phyloP scores from a whole-genome alignment of 2,329 filamentous ascomycete species.

The Boeremia lycopersici region DNA sequence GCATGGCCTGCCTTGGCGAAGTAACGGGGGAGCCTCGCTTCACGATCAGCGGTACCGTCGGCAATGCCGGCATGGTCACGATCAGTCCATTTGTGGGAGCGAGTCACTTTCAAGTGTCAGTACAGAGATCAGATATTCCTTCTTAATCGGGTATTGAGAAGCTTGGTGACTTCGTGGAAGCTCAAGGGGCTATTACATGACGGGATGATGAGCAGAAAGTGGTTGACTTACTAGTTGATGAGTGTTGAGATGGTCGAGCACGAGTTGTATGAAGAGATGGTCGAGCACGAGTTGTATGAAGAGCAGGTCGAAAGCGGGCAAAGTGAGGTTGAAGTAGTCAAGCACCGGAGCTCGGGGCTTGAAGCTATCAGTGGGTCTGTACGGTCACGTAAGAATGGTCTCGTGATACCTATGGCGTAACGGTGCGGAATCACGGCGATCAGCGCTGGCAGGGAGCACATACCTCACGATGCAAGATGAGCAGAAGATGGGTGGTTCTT shows the following conservation, averaged over 20 bases:
- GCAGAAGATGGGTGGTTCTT: neutral
- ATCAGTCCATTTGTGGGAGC: constrained; percentile 94
- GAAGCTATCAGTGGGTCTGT: constrained; percentile 35
- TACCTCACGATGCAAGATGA: constrained; percentile 36
- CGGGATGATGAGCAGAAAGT: neutral
- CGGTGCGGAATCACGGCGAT: constrained; percentile 34
- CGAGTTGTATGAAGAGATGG: constrained; percentile 22
- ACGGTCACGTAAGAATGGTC: constrained; percentile 34
- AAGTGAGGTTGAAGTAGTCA: constrained; percentile 36
- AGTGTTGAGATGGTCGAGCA: constrained; percentile 20
- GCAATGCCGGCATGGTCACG: constrained; percentile 83
- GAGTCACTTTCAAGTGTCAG: constrained; percentile 74
- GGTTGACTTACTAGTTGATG: constrained; percentile 40
- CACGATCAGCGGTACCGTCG: constrained; percentile 71
- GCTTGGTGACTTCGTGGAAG: neutral
- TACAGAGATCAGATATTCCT: neutral
- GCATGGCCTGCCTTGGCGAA: constrained; percentile 86
- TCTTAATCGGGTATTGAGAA: neutral
- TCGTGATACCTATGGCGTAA: constrained; percentile 33
- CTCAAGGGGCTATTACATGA: constrained; percentile 3
- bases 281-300: constrained; percentile 24
- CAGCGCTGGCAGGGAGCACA: constrained; percentile 16
- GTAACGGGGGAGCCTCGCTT: constrained; percentile 84
- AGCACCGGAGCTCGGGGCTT: constrained; percentile 33
- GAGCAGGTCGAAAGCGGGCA: constrained; percentile 24